Base-by-base conservation (phyloP, 257 asterid genomes). In the Capsicum rhomboideum region DNA sequence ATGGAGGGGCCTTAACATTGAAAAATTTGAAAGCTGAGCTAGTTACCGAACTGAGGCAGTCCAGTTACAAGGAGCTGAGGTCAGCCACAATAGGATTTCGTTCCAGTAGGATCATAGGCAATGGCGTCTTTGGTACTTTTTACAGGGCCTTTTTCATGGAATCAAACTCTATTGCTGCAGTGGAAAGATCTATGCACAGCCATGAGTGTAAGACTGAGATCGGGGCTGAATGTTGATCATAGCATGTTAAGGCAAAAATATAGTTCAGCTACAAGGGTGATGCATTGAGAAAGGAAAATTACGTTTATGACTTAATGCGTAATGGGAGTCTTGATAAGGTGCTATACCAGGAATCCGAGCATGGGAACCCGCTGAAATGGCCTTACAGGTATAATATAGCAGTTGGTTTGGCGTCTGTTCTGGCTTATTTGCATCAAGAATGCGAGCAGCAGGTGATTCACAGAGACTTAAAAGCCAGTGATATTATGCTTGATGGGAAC, bases 371-470 rank as follows among this genome's bases (percentile, higher is more conserved):
- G 0, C 69, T 96, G 77, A 88, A 91, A 86, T 96, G 98, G 99
- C 46, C 83, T 5, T 55, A 92, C 14, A 83, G 99, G 63, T 94
- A 93, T 84, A 93, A 94, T 54, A 92, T 94, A 44, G 98, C 98
- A 0, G 88, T 92, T 3, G 98, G 98, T 18, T 86, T 96, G 56
- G 99, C 98, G 4, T 94, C 98, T 23, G 96, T 91, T 42, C 83
- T 94, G 63, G 91, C 97, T 10, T 96, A 96, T 61, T 75, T 96
- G 78, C 99, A 96, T 87, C 95, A 90, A 79, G 99, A 94, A 78
- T 94, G 98, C 68, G 98, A 96, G 88, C 97, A 91, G 90, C 97
- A 94, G 80, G 98, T 96, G 88, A 94, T 94, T 18, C 98, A 94
- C 69, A 86, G 99, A 59, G 99, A 96, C 86, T 81, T 96, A 1